Evolutionary conservation across 768 basidiomycete genomes (phyloP).

Genomic region (Boletus huronensis): DNA sequence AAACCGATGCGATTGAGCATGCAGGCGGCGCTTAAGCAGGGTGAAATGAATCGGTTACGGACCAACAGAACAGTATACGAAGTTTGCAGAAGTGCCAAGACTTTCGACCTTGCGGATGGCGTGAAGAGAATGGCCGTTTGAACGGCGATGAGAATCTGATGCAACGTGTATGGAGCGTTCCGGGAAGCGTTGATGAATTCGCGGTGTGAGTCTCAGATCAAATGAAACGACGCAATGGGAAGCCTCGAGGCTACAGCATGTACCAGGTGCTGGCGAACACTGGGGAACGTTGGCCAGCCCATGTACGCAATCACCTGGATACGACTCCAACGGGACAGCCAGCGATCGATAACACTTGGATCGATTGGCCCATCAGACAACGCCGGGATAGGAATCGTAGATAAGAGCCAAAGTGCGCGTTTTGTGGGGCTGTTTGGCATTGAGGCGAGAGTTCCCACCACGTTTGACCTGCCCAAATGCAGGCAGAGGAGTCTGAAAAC

Average conservation of each 20-base stretch:
- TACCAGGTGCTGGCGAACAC: not conserved
- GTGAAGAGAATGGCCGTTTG: not conserved
- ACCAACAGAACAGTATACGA: not conserved
- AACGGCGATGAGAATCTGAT: slow-evolving; percentile 6
- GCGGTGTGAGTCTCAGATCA: not conserved
- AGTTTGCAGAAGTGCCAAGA: not conserved
- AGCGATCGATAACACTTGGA: no score
- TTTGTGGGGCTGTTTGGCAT: not conserved
- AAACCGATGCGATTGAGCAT: not conserved
- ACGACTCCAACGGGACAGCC: not conserved
- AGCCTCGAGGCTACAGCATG: slow-evolving; percentile 15
- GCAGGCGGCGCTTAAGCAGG: not conserved
- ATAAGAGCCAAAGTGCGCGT: slow-evolving; percentile 5
- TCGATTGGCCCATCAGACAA: no score
- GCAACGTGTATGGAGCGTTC: not conserved
- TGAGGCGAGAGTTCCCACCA: slow-evolving; percentile 2
- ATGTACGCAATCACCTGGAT: not conserved
- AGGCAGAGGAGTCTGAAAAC: slow-evolving; percentile 32
- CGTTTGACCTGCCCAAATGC: slow-evolving; percentile 24
- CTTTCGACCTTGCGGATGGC: not conserved
- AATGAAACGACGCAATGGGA: not conserved
- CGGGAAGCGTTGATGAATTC: not conserved
- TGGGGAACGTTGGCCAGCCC: not conserved
- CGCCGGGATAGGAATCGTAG: not conserved
- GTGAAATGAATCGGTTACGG: not conserved